Evolutionary conservation across 345 rosid genomes (phyloP), one percentile per base, ranked within the genome.

Genomic region (Lumnitzera littorea): DNA sequence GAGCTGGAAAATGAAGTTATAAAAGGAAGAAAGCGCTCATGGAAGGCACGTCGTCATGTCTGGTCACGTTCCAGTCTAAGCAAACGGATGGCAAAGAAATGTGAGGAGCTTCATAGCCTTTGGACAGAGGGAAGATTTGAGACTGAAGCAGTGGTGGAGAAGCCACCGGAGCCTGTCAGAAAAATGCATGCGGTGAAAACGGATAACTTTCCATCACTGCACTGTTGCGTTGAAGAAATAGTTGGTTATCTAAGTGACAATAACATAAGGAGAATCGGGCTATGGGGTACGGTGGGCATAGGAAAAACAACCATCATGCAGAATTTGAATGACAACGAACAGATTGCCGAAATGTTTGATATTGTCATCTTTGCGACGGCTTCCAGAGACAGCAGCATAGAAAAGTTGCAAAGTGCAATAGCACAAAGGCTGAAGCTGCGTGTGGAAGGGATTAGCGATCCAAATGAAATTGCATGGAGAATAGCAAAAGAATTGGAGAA

Each of bases 251-350:
- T 77, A 10, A 50, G 48, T 29, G 69, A 64, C 23, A 53, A 51
- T 6, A 50, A 56, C 5, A 17, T 65, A 8, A 65, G 62, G 17
- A 58, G 62, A 13, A 65, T 73, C 24, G 78, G 74, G 15, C 52
- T 73, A 7, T 73, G 68, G 60, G 81, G 81, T 29, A 48, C 50
- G 27, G 63, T 73, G 8, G 81, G 81, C 0, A 62, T 36, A 2
- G 78, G 81, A 12, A 77, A 77, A 67, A 67, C 81, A 15, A 49
- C 78, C 8, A 61, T 77, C 10, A 67, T 73, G 75, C 68, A 67
- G 48, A 77, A 77, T 57, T 51, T 76, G 67, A 72, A 76, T 46
- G 61, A 72, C 43, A 41, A 62, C 55, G 50, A 72, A 15, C 52
- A 62, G 17, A 58, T 69, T 2, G 50, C 67, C 36, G 50, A 56